phyloP scores from a whole-genome alignment of 2,329 filamentous ascomycete genomes.

The Aspergillus uvarum region DNA sequence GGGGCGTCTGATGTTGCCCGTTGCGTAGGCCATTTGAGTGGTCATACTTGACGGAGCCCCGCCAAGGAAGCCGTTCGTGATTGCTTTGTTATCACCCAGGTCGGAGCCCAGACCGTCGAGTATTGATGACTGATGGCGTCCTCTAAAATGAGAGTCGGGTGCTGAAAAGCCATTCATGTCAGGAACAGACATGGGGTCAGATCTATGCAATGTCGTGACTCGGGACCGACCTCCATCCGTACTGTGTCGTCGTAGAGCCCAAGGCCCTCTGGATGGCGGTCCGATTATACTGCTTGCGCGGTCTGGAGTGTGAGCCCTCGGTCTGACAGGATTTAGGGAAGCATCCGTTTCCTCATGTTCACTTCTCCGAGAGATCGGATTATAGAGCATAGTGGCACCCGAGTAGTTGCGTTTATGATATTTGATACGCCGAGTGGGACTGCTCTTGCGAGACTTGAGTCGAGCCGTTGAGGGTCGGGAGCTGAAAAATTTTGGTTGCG shows the following conservation, averaged over 20 bases:
- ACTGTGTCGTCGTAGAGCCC: constrained; percentile 45
- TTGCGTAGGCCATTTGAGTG: constrained; percentile 74
- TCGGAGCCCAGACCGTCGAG: constrained; percentile 75
- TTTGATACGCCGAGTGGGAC: constrained; percentile 37
- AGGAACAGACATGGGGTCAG: constrained; percentile 57
- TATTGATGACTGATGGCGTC: constrained; percentile 59
- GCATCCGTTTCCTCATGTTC: constrained; percentile 41
- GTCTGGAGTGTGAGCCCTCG: constrained; percentile 32
- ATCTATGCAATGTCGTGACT: constrained; percentile 55
- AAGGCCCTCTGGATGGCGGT: constrained; percentile 36
- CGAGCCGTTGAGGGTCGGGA: constrained; percentile 47
- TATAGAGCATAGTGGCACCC: constrained; percentile 80
- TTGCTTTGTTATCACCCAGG: constrained; percentile 61
- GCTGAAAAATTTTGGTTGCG: constrained; percentile 36
- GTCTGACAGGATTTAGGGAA: constrained; percentile 22
- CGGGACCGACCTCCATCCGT: constrained; percentile 50
- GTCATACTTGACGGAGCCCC: constrained; percentile 73
- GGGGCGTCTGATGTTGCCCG: constrained; percentile 57
- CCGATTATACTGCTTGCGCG: constrained; percentile 41
- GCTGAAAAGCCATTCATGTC: constrained; percentile 57
- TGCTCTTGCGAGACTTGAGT: constrained; percentile 35
- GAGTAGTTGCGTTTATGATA: constrained; percentile 72
- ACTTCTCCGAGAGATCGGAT: constrained; percentile 56
- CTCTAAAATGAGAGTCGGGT: constrained; percentile 38
- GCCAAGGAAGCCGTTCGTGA: constrained; percentile 61